phyloP scores from a whole-genome alignment of 2,329 filamentous ascomycete genomes.

The Aaosphaeria arxii region DNA sequence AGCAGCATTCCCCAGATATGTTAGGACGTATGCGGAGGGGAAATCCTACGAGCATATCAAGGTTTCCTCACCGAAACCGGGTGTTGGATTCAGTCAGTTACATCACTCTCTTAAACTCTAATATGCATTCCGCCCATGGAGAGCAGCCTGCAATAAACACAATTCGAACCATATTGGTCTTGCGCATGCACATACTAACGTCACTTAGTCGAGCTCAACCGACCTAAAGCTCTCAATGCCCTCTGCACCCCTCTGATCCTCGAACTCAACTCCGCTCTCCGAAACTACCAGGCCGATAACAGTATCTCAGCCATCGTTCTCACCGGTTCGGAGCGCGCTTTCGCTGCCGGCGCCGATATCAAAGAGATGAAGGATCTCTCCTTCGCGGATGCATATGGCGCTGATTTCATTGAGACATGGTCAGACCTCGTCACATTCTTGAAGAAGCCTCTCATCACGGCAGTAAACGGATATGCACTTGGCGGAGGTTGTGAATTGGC shows the following conservation, averaged over 20 bases:
- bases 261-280: conserved; percentile 61
- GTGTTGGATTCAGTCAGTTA: conserved; percentile 76
- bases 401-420: conserved; percentile 94
- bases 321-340: conserved; percentile 85
- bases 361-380: conserved; percentile 96
- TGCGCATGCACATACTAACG: conserved; percentile 7
- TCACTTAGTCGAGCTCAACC: conserved; percentile 77
- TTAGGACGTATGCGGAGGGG: conserved; percentile 50
- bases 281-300: conserved; percentile 29
- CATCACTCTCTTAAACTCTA: neutral
- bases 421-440: conserved; percentile 77
- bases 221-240: conserved; percentile 93
- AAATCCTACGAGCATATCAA: conserved; percentile 74
- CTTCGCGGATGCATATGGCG: conserved; percentile 82
- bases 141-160: neutral
- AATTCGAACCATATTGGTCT: neutral
- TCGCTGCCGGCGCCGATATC: conserved; percentile 82
- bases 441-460: conserved; percentile 92
- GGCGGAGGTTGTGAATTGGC: conserved; percentile 95
- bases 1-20: conserved; percentile 55
- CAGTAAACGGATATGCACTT: conserved; percentile 90
- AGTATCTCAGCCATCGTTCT: conserved; percentile 54
- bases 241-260: conserved; percentile 85
- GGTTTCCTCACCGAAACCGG: conserved; percentile 78
- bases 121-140: neutral